Conservation (phyloP, 1,284 basidiomycete genomes). For the Microbotryum saponariae region DNA sequence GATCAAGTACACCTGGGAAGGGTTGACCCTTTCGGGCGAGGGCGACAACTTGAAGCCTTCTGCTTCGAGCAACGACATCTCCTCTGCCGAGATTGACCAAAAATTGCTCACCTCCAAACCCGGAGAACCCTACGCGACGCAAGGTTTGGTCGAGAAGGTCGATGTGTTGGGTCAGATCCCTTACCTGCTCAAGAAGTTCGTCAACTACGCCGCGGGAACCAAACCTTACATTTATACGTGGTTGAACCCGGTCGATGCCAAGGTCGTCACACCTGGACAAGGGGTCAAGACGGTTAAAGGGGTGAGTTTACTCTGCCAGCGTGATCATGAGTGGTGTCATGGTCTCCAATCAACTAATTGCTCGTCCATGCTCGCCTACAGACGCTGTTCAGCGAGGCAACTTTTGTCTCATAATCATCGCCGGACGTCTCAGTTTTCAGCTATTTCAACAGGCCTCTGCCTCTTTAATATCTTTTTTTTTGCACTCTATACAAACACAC, state of each 20-base stretch:
- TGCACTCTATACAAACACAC: no score
- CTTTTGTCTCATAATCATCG: slow-evolving; percentile 61
- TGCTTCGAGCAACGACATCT: slow-evolving; percentile 8
- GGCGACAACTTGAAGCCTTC: slow-evolving; percentile 1
- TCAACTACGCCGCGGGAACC: slow-evolving; percentile 82
- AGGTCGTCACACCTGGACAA: slow-evolving; percentile 46
- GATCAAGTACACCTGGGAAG: slow-evolving; percentile 72
- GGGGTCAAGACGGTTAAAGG: slow-evolving; percentile 43
- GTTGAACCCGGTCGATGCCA: slow-evolving; percentile 66
- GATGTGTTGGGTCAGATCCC: slow-evolving; percentile 96
- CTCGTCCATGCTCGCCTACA: slow-evolving; percentile 53
- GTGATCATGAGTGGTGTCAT: background rate
- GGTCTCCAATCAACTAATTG: slow-evolving; percentile 21
- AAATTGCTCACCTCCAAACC: slow-evolving; percentile 23
- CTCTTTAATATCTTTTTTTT: no score
- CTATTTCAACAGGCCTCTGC: no score
- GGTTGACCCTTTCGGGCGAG: slow-evolving; percentile 48
- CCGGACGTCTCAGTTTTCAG: no score
- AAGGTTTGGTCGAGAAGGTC: slow-evolving; percentile 90
- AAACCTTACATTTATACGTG: slow-evolving; percentile 95
- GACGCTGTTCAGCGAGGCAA: slow-evolving; percentile 72
- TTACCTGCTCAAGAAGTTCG: slow-evolving; percentile 75
- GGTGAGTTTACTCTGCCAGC: background rate
- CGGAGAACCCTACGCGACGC: slow-evolving; percentile 42
- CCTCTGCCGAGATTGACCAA: slow-evolving; percentile 20